Base-by-base conservation (phyloP, 345 rosid species). In the Balakata baccata region DNA sequence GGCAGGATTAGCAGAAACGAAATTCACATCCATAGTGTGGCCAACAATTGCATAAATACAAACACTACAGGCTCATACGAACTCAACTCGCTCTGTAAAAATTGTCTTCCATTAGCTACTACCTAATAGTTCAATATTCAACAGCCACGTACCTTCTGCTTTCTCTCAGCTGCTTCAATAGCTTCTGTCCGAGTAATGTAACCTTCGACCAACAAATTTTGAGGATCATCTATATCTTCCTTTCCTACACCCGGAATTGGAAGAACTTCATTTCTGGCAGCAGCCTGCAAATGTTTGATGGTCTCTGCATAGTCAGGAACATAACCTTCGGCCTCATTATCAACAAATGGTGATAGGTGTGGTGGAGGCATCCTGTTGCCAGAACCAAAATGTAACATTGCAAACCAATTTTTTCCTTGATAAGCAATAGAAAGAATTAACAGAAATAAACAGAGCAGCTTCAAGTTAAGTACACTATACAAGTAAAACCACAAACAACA, bases 301-400 rank as follows among this genome's bases (percentile, higher is more conserved):
- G 90, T 87, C 82, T 88, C 94, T 14, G 96, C 98, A 79, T 91
- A 92, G 37, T 95, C 98, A 68, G 99, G 99, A 62, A 85, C 82
- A 70, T 92, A 95, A 47, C 98, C 98, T 80, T 90, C 99, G 57
- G 85, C 90, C 80, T 91, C 97, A 47, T 92, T 85, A 82, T 92
- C 89, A 58, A 95, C 92, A 84, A 92, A 92, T 38, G 99, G 96
- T 10, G 97, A 89, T 70, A 92, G 79, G 75, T 91, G 99, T 1
- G 99, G 98, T 6, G 98, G 98, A 64, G 93, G 96, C 69, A 85
- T 83, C 76, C 98, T 95, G 80, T 74, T 66, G 16, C 45, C 59
- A 56, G 25, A 70, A 54, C 52, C 74, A 45, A 37, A 46, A 54
- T 22, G 14, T 47, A 23, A 60, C 10, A 34, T 51, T 46, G 10